A percentile compares a stretch with the other conserved stretches of the same genome.
Conservation (phyloP, 2,329 filamentous ascomycete genomes). For the Magnaporthiopsis rhizophila region DNA sequence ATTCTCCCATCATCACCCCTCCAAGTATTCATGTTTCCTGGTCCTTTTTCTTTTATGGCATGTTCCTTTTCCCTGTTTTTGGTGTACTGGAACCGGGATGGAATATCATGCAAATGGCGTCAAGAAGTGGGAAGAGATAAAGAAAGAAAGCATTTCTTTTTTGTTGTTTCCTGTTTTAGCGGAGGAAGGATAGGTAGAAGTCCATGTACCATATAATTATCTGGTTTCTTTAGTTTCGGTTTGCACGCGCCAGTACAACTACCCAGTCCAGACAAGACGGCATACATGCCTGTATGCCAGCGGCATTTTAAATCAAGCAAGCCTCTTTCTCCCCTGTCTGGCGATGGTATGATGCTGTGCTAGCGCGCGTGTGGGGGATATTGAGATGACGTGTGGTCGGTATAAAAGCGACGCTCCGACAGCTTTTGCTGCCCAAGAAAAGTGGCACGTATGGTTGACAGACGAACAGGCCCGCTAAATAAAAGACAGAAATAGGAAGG, state of each 20-base stretch:
- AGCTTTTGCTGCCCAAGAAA: no score
- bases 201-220: neutral
- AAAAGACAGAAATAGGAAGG: no score
- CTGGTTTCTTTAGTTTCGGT: neutral
- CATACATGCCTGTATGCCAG: no score
- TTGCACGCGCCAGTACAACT: neutral
- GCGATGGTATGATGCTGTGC: no score
- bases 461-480: no score
- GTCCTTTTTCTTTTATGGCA: neutral
- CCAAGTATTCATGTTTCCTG: neutral
- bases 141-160: neutral
- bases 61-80: neutral
- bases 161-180: neutral
- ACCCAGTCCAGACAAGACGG: no score
- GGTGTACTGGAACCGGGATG: neutral
- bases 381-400: no score
- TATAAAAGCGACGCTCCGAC: no score
- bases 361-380: no score
- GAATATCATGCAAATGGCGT: neutral
- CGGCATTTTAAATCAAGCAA: no score
- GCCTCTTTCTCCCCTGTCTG: no score
- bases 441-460: no score
- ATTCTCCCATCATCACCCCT: neutral
- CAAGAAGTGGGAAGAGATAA: neutral
- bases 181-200: neutral